A percentile compares a stretch with the other conserved stretches of the same genome.
These are phyloP conservation scores for Kondoa subrosea DNA, from an alignment of 768 basidiomycete genomes.

Conservation along the genomic window DNA sequence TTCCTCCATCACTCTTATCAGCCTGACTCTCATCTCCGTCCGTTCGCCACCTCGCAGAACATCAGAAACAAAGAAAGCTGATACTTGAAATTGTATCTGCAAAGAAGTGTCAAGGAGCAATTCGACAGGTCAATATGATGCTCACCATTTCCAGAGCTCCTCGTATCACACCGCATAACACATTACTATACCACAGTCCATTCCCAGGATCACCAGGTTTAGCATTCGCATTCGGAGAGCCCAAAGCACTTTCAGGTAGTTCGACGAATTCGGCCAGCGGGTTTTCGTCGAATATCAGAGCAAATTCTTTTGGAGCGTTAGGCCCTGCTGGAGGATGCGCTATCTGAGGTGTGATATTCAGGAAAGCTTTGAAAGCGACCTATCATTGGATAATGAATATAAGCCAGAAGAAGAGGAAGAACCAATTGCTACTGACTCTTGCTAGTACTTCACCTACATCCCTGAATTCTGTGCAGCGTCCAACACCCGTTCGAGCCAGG, in stretches of 20 bases:
- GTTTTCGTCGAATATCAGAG: conserved; percentile 81
- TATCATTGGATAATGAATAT: conserved; percentile 34
- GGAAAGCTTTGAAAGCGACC: conserved; percentile 96
- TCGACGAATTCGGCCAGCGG: conserved; percentile 94
- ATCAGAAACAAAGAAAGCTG: conserved; percentile 74
- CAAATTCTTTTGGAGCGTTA: conserved; percentile 40
- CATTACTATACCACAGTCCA: conserved; percentile 91
- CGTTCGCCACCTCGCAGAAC: conserved; percentile 79
- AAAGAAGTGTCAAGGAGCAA: not conserved
- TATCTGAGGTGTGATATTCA: conserved; percentile 74
- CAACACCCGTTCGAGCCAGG: conserved; percentile 74
- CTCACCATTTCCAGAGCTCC: conserved; percentile 98
- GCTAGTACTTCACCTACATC: conserved; percentile 91
- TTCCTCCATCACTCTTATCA: conserved; percentile 85
- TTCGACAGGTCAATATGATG: too few species aligned
- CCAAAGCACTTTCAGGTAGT: conserved; percentile 70
- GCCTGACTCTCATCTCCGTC: conserved; percentile 78
- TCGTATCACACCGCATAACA: conserved; percentile 79
- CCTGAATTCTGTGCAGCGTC: conserved; percentile 78
- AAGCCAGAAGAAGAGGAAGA: not conserved
- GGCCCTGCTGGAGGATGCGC: conserved; percentile 46
- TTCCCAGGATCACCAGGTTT: conserved; percentile 33
- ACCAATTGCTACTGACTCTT: conserved; percentile 51
- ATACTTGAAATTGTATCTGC: conserved; percentile 91
- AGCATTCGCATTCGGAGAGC: not conserved